Percentiles rank a stretch among this genome's conserved stretches.
These are phyloP conservation scores for Lepiota venenata DNA, from an alignment of 768 basidiomycete genomes.

Conservation along the genomic window DNA sequence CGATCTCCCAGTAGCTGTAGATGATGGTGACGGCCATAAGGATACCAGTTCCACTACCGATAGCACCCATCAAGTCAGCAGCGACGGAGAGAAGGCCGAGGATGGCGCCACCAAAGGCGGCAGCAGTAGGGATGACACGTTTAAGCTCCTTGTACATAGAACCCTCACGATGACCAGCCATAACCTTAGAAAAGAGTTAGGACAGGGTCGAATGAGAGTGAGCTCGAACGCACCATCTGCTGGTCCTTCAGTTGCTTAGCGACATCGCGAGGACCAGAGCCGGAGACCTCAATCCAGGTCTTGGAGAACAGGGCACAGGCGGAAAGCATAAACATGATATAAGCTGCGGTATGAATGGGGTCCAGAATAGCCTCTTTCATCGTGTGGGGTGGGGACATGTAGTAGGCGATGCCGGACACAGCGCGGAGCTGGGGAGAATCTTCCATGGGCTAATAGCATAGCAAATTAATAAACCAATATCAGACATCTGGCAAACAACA, in stretches of 20 bases:
- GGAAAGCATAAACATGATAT: conserved; percentile 88
- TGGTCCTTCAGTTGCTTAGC: conserved; percentile 99
- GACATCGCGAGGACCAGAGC: conserved; percentile 91
- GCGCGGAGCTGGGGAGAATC: conserved; percentile 92
- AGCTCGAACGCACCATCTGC: conserved; percentile 69
- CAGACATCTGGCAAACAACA: conserved; percentile 18
- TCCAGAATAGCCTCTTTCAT: conserved; percentile 84
- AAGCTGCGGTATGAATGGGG: conserved; percentile 89
- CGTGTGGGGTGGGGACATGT: conserved; percentile 98
- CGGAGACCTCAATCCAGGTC: conserved; percentile 99
- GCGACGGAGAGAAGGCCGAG: conserved; percentile 87
- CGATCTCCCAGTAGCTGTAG: conserved; percentile 97
- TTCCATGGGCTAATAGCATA: conserved; percentile 74
- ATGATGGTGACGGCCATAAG: conserved; percentile 98
- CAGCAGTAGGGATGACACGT: conserved; percentile 95
- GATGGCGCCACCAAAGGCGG: conserved; percentile 96
- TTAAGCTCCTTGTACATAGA: conserved; percentile 99
- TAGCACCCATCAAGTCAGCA: conserved; percentile 94
- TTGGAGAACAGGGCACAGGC: conserved; percentile 98
- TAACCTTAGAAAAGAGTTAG: conserved; percentile 41
- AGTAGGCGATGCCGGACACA: conserved; percentile 90
- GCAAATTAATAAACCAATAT: conserved; percentile 1
- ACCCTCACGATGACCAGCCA: conserved; percentile 91
- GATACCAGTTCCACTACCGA: conserved; percentile 94
- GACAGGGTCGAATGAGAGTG: background rate